Base-by-base conservation (phyloP, 345 rosid genomes). In the Turnera subulata region DNA sequence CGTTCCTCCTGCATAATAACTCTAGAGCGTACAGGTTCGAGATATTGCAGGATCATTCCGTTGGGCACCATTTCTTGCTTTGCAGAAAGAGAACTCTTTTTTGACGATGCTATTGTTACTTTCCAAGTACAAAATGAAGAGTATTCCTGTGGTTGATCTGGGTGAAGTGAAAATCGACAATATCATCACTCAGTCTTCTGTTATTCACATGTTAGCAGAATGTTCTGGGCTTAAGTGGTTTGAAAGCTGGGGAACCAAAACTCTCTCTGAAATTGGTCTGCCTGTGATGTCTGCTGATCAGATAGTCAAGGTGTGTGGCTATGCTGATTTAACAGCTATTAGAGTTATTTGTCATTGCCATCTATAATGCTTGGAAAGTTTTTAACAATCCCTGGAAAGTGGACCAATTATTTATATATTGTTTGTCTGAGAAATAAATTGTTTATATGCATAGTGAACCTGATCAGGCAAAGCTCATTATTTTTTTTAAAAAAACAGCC, bases 11-110 rank as follows among this genome's bases (percentile, higher is more conserved):
- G 52, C 45, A 33, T 47, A 18, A 40, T 69, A 60, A 71, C 24
- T 61, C 50, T 32, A 38, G 32, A 59, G 26, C 56, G 68, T 63
- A 63, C 82, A 94, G 99, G 99, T 90, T 37, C 76, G 79, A n/a
- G 99, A 94, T 49, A 94, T 94, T 47, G 84, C 91, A 35, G 99
- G 99, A 37, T 85, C 97, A 52, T 94, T 90, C 76, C 82, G 97
- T 35, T 94, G 97, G 99, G 97, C 96, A n/a, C 99, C 99, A 0
- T 94, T 94, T 77, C 93, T 94, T 48, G 99, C 97, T 46, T 70
- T 94, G 66, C 97, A 88, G 73, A 79, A 77, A 58, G 83, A 87
- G 1, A 91, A 94, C 82, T 84, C 97, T 59, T 94, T 90, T 59
- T 67, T 94, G 74, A 88, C 99, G 44, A 94, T 94, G 99, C 68